Evolutionary conservation across 2,329 filamentous ascomycete species (phyloP), one percentile per base, ranked within the genome.

Genomic region (Sodiomyces alkalinus): DNA sequence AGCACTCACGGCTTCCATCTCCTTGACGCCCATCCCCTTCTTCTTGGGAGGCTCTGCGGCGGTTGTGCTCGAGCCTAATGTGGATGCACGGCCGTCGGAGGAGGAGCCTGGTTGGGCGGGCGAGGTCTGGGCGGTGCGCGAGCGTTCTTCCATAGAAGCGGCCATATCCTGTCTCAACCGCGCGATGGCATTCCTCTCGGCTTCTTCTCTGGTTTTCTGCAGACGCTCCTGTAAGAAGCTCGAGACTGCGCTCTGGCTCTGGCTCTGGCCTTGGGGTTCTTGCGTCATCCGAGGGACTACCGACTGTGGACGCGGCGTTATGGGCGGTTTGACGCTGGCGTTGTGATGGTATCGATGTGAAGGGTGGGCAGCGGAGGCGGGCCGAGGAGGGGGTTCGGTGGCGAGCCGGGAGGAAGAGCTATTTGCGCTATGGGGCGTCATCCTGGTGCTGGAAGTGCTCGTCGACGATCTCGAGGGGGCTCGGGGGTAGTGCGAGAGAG

Each of bases 1-100:
- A 7, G 26, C 13, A 35, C 58, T 31, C 50, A 74, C 70, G 53
- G 72, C 60, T 46, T 81, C 75, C 56, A 77, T 73, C 40, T 80
- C 74, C 43, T 76, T 74, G 6, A 72, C 53, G 3, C 74, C 74
- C 48, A 77, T 57, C 4, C 61, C 61, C 37, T 63, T 70, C 37
- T 62, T 62, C 39, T 55, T 62, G 8, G 47, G 37, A 7, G 44
- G 31, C 7, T 66, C 62, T 33, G 20, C 21, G 14, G n/a, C n/a
- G n/a, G n/a, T n/a, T n/a, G n/a, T n/a, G n/a, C n/a, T n/a, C n/a
- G n/a, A n/a, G n/a, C n/a, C n/a, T n/a, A n/a, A n/a, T n/a, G n/a
- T n/a, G n/a, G n/a, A n/a, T n/a, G n/a, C n/a, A n/a, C n/a, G n/a
- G n/a, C n/a, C n/a, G n/a, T n/a, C n/a, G n/a, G n/a, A n/a, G n/a